Evolutionary conservation across 2,329 filamentous ascomycete species (phyloP).

Genomic region (Talaromyces albobiverticillius): DNA sequence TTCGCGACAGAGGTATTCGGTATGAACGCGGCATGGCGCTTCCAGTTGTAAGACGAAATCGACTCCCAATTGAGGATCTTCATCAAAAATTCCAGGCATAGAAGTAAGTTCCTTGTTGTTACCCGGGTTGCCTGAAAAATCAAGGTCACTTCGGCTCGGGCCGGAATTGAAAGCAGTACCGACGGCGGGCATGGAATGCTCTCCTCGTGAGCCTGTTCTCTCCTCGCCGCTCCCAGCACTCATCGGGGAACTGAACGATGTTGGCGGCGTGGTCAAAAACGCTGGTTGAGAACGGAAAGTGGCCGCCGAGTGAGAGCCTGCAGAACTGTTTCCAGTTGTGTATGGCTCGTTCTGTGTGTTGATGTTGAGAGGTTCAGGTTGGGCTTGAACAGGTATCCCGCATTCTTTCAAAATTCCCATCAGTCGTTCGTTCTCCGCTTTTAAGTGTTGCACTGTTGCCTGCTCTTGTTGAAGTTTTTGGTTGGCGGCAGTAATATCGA

Average conservation of each 20-base stretch:
- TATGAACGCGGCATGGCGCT: conserved; percentile 43
- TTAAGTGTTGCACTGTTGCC: conserved; percentile 67
- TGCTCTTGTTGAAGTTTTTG: conserved; percentile 61
- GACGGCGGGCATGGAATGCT: conserved; percentile 15
- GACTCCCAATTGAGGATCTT: conserved; percentile 45
- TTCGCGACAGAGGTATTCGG: conserved; percentile 91
- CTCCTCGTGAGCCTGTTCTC: conserved; percentile 26
- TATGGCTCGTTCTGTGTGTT: conserved; percentile 3
- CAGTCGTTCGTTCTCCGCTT: conserved; percentile 76
- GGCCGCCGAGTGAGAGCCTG: conserved; percentile 30
- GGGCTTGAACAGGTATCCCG: conserved; percentile 56
- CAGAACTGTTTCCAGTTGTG: conserved; percentile 31
- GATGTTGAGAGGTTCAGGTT: conserved; percentile 41
- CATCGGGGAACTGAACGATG: conserved; percentile 25
- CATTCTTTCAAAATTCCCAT: conserved; percentile 59
- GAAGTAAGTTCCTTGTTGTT: conserved; percentile 3
- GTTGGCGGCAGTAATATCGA: conserved; percentile 59
- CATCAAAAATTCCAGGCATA: conserved; percentile 41
- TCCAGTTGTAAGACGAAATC: conserved; percentile 56
- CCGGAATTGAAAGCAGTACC: conserved; percentile 4
- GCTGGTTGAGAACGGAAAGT: conserved; percentile 17
- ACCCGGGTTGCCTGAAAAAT: conserved; percentile 8
- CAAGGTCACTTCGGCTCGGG: conserved; percentile 10
- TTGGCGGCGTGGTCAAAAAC: conserved; percentile 32
- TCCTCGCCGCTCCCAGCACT: conserved; percentile 30